These are phyloP conservation scores for Ophiostoma populinum DNA, from an alignment of 2,329 filamentous ascomycete genomes.

Conservation along the genomic window DNA sequence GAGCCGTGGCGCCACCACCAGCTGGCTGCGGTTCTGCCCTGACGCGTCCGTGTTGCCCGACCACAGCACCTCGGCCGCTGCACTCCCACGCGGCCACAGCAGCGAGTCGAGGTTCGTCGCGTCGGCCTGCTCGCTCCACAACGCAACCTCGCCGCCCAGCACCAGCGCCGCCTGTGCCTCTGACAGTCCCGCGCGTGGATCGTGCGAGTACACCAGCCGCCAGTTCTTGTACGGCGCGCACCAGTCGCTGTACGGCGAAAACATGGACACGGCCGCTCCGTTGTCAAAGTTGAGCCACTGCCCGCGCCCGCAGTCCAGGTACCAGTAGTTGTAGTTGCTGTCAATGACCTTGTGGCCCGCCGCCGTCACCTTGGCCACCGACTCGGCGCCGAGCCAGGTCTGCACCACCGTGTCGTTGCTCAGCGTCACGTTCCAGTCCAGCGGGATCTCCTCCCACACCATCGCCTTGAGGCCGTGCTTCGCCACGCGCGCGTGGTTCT, in stretches of 20 bases:
- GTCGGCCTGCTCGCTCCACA: conserved; percentile 73
- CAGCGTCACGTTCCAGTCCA: conserved; percentile 61
- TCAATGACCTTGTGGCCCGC: conserved; percentile 55
- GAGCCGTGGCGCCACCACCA: conserved; percentile 51
- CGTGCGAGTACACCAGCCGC: conserved; percentile 64
- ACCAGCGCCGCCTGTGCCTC: conserved; percentile 46
- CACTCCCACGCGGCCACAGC: conserved; percentile 61
- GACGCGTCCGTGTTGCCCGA: conserved; percentile 48
- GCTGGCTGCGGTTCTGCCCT: conserved; percentile 53
- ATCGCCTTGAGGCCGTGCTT: conserved; percentile 50
- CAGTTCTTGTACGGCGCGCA: conserved; percentile 68
- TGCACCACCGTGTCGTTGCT: conserved; percentile 59
- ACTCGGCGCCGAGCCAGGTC: conserved; percentile 51
- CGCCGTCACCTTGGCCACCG: conserved; percentile 41
- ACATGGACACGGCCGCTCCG: conserved; percentile 29
- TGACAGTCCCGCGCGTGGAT: conserved; percentile 50
- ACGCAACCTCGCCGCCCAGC: conserved; percentile 63
- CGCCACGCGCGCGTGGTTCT: conserved; percentile 48
- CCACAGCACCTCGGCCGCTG: conserved; percentile 68
- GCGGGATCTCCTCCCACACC: conserved; percentile 78
- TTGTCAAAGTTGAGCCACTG: conserved; percentile 59
- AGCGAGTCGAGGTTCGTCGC: conserved; percentile 55
- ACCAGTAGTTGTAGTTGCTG: conserved; percentile 67
- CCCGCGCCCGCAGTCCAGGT: conserved; percentile 69
- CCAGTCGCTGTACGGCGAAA: conserved; percentile 65